Base-by-base conservation (phyloP, 306 rosid genomes). In the Morella rubra region DNA sequence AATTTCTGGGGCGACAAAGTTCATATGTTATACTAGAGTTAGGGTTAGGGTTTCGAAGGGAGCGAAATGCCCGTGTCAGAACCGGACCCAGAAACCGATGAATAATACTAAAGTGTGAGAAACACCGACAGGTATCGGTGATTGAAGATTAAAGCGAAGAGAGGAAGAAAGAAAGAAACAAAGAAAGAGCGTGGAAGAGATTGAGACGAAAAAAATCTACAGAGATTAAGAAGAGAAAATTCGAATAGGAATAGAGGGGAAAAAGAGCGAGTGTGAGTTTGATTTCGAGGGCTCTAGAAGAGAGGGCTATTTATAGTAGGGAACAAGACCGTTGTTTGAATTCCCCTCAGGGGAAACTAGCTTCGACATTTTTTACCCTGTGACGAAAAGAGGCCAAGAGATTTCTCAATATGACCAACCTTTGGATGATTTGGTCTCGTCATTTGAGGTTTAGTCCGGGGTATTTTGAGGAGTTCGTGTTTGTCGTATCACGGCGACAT, bases 271-370 rank as follows among this genome's bases (percentile, higher is more conserved):
- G 22, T 15, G 27, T 5, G 44, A 41, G 24, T 72, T 81, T 46
- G 69, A 50, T 60, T 82, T 67, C 61, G 77, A 74, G 80, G 74
- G 72, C 77, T 78, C 60, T 46, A 44, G 72, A 79, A 67, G 54
- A 24, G 6, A 3, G 13, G 49, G 45, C 16, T 13, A 61, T 61
- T 61, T 61, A 61, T 61, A 32, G 6, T 42, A 61, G 44, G 42
- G 68, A 61, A 6, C 44, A 61, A 61, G 68, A 61, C 68, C 68
- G 68, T 61, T 61, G 68, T 61, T 61, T 61, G 44, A 61, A 18
- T 52, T 65, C 68, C 49, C 73, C 58, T 76, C 64, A 41, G 76
- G 19, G 49, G 11, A 20, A 68, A 4, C 19, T 12, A 40, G 58
- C 15, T 16, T 15, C 58, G 58, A 8, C n/a, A 13, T 11, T 42